Evolutionary conservation across 2,329 filamentous ascomycete species (phyloP), one percentile per base, ranked within the genome.

Genomic region (Fusarium liriodendri): DNA sequence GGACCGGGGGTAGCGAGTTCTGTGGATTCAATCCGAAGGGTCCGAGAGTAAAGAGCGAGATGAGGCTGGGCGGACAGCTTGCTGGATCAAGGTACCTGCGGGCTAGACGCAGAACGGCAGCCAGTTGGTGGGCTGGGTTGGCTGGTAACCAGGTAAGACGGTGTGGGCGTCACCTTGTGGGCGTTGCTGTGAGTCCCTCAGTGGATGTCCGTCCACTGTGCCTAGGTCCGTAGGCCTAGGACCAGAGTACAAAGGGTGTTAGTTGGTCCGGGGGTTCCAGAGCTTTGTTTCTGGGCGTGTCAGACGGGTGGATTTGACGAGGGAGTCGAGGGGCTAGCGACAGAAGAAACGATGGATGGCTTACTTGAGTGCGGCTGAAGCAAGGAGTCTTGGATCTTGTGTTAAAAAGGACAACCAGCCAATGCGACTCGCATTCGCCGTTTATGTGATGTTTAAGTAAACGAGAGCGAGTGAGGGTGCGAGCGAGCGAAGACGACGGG

Each of bases 11-110:
- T 73, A 55, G 64, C 55, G 42, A 64, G 42, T 35, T 58, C 35
- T 63, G 55, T 60, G 59, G 45, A 40, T 61, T 65, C 52, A 68
- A 66, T 71, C 72, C 72, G 72, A 75, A 62, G 66, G 73, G 73
- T 74, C 73, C 73, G 73, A 72, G 68, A 65, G 67, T 61, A 54
- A 42, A 64, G 29, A 37, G 67, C 66, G 67, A 69, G 62, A 62
- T 69, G 67, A 75, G 67, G 70, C 69, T 75, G 69, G 72, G 57
- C 67, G 42, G 42, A 58, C 47, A 32, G 42, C 18, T 32, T 60
- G 38, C 18, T 57, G 54, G 38, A 50, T 25, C 22, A 25, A 59
- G 29, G 25, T 62, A 42, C 40, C 40, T 60, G 25, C 40, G 45
- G 64, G 52, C 60, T 57, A 35, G 57, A 33, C 25, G 27, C 45